Base-by-base conservation (phyloP, 352 stramenopile genomes). In the Phytophthora vignae region DNA sequence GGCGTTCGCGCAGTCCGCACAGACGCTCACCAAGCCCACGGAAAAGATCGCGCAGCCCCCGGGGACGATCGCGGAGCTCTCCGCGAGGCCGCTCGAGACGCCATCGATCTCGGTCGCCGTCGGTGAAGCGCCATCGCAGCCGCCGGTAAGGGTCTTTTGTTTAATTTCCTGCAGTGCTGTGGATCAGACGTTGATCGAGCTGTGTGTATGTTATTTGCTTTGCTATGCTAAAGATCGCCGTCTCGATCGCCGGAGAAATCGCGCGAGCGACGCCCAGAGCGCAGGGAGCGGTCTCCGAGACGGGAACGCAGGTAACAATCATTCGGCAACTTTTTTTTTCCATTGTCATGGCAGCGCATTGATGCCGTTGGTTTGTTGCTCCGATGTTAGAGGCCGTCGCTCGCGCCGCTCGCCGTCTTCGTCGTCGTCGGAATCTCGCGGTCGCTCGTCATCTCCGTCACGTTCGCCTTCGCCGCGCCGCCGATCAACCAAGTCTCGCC, bases 401-500 rank as follows among this genome's bases (percentile, higher is more conserved):
- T 46, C 44, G 36, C 71, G 62, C 46, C 69, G 59, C 36, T 74
- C 78, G 36, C 27, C 68, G 9, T 74, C 80, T 14, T 50, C 46
- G 7, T 83, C 76, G 48, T 75, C 74, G 0, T 71, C 67, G 42
- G 64, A 48, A 42, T 62, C 75, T 21, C 40, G 42, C 40, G 59
- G 59, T 60, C 69, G 65, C 12, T 84, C 72, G 15, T 38, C 48
- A 22, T 82, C 76, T 1, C 75, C 73, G 19, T 79, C 76, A 38
- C 66, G 55, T 22, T 83, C 78, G 46, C 57, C 68, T 53, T 83
- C 76, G 11, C 59, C 71, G 42, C 73, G 71, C 27, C 64, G 77
- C 31, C 61, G 62, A 36, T 68, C 71, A 29, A 64, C 52, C 21
- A 69, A 67, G 49, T 69, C 73, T 46, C 63, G 67, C 64, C 60